Conservation (phyloP, 169 alveolate genomes). For the Plasmodium gonderi region DNA sequence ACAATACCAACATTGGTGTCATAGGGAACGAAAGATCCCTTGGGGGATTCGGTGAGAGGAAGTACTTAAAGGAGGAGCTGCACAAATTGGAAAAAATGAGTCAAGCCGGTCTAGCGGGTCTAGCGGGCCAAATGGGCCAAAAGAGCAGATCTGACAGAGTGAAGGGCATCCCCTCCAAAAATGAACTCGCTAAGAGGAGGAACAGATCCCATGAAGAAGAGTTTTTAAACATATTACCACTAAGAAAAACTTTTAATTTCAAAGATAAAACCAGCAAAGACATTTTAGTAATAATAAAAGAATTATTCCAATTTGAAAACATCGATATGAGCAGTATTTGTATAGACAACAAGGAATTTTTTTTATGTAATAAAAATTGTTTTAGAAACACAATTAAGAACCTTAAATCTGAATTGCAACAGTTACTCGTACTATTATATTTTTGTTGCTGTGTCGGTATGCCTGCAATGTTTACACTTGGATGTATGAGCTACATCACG, state of each 20-base stretch:
- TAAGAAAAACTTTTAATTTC: constrained; percentile 43
- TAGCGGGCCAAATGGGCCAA: not conserved
- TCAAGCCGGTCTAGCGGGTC: not conserved
- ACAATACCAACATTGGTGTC: not conserved
- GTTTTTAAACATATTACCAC: constrained; percentile 38
- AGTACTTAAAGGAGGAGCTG: not conserved
- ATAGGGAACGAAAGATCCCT: not conserved
- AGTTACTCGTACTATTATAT: constrained; percentile 25
- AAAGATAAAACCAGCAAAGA: constrained; percentile 61
- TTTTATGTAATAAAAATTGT: constrained; percentile 64
- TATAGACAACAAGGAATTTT: constrained; percentile 28
- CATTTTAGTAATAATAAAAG: constrained; percentile 49
- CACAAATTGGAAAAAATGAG: not conserved
- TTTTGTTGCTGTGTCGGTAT: constrained; percentile 71
- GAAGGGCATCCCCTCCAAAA: not conserved
- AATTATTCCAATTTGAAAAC: constrained; percentile 65
- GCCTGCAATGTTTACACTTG: constrained; percentile 72
- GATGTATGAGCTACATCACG: constrained; percentile 51
- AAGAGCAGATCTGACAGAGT: not conserved
- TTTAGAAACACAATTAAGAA: constrained; percentile 64
- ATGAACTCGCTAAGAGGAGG: not conserved
- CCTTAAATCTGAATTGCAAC: constrained; percentile 47
- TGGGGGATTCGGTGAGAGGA: not conserved
- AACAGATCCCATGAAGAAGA: not conserved
- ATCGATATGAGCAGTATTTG: constrained; percentile 40